Percentiles rank a stretch among this genome's conserved stretches.
phyloP scores from a whole-genome alignment of 208 protist species.

The Leptomonas pyrrhocoris region DNA sequence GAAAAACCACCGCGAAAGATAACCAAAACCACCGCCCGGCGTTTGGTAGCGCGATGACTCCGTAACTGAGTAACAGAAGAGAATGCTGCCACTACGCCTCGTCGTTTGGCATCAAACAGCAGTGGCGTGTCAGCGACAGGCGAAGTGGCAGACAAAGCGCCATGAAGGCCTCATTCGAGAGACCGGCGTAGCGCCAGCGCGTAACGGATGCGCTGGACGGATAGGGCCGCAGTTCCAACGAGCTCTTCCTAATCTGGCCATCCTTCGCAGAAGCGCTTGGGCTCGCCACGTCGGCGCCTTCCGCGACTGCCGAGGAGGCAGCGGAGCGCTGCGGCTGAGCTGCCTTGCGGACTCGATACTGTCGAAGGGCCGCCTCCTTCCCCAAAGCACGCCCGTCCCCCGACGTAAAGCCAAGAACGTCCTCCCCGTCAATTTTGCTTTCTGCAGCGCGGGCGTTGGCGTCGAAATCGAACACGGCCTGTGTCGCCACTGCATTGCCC shows the following conservation, averaged over 20 bases:
- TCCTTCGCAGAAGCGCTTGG: background rate
- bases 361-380: constrained; percentile 42
- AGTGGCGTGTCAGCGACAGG: constrained; percentile 23
- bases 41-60: background rate
- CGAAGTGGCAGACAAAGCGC: constrained; percentile 21
- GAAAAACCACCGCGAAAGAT: too few species aligned
- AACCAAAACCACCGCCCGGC: too few species aligned
- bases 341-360: constrained; percentile 37
- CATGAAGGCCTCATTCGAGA: constrained; percentile 28
- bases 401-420: background rate
- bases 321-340: background rate
- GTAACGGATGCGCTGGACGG: background rate
- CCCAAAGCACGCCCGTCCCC: constrained; percentile 18
- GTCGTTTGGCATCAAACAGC: constrained; percentile 10
- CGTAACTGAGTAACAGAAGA: too few species aligned
- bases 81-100: background rate
- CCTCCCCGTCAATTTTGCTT: background rate
- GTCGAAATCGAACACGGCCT: constrained; percentile 24
- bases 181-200: constrained; percentile 26
- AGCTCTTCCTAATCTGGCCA: background rate
- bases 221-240: constrained; percentile 16
- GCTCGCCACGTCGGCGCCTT: background rate
- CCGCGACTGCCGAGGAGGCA: background rate
- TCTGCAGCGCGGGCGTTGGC: constrained; percentile 1
- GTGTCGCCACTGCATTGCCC: constrained; percentile 20